These are phyloP conservation scores for Exophiala spinifera DNA, from an alignment of 2,329 filamentous ascomycete species.

Conservation along the genomic window DNA sequence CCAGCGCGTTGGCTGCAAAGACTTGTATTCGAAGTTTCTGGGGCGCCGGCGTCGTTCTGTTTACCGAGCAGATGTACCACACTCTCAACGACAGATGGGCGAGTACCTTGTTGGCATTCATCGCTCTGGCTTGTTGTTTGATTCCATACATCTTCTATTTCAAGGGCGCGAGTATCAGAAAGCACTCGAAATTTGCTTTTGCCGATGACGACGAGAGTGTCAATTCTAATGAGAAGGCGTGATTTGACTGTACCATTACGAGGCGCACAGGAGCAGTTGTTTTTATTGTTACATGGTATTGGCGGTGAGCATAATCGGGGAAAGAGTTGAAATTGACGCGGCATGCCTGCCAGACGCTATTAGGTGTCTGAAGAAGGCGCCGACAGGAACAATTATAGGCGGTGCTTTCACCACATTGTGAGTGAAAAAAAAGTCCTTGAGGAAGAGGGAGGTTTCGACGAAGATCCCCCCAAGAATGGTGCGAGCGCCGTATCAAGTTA, in stretches of 20 bases:
- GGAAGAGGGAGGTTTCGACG: too few relatives aligned
- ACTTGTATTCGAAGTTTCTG: constrained; percentile 85
- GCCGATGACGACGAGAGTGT: constrained; percentile 47
- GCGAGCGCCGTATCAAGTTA: too few relatives aligned
- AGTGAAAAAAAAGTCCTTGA: too few relatives aligned
- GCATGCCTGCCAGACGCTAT: too few relatives aligned
- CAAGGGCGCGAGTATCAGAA: constrained; percentile 69
- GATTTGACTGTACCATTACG: background rate
- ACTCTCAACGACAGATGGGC: constrained; percentile 75
- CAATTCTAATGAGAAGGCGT: constrained; percentile 15
- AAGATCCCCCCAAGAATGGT: too few relatives aligned
- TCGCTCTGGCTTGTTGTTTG: constrained; percentile 71
- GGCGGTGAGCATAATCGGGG: too few relatives aligned
- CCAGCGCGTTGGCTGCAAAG: constrained; percentile 81
- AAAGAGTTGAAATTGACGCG: too few relatives aligned
- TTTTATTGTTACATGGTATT: too few relatives aligned
- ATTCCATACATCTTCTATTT: constrained; percentile 83
- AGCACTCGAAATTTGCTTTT: constrained; percentile 70
- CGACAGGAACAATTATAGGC: too few relatives aligned
- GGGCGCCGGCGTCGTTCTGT: constrained; percentile 73
- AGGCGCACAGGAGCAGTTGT: too few relatives aligned
- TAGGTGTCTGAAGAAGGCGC: too few relatives aligned
- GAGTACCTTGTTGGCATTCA: constrained; percentile 66
- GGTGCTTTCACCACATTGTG: too few relatives aligned
- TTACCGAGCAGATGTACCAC: constrained; percentile 77